Conservation (phyloP, 225 moss, liverwort and hornwort genomes). For the Thuidium tamariscinum region DNA sequence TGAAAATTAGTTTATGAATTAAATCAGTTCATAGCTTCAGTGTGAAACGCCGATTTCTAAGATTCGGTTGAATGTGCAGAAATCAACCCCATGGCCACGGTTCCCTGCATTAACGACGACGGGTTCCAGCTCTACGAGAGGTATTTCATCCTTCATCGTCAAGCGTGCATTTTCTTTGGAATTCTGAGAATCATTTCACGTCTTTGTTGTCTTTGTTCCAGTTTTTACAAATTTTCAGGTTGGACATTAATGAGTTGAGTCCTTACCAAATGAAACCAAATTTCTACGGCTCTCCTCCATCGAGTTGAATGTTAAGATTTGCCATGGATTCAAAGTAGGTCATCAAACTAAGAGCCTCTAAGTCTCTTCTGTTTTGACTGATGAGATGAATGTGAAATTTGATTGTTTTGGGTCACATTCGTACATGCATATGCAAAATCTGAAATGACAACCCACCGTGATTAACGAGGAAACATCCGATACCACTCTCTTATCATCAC, state of each 20-base stretch:
- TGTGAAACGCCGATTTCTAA: background rate
- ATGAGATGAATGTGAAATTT: background rate
- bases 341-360: background rate
- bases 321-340: background rate
- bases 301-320: too few relatives aligned
- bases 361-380: background rate
- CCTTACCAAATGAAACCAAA: background rate
- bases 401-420: too few relatives aligned
- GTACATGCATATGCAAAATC: background rate
- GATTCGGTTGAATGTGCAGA: background rate
- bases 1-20: too few relatives aligned
- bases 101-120: conserved; percentile 8
- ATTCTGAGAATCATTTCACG: too few relatives aligned
- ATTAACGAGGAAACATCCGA: too few relatives aligned
- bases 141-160: background rate
- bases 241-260: background rate
- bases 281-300: background rate
- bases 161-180: background rate
- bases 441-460: background rate
- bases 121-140: conserved; percentile 13
- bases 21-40: background rate
- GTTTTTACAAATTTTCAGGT: background rate
- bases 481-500: background rate
- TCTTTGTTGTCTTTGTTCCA: background rate
- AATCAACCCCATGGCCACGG: conserved; percentile 1